Percentiles rank a stretch among this genome's conserved stretches.
phyloP scores from a whole-genome alignment of 2,329 filamentous ascomycete species.

The Xylariales sp. region DNA sequence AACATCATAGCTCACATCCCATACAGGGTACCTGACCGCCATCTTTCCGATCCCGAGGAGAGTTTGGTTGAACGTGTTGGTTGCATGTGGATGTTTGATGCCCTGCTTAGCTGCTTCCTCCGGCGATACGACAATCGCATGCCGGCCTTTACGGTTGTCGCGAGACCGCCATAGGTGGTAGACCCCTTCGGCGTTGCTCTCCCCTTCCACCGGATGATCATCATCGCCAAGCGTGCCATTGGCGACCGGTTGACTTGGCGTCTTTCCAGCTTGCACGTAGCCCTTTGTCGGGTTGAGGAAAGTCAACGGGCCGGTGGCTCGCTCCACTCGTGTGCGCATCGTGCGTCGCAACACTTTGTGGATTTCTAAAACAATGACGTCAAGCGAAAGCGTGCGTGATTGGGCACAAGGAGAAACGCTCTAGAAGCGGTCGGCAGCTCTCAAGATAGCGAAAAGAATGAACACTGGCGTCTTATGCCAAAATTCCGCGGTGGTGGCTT shows the following conservation, averaged over 20 bases:
- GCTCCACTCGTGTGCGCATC: too few relatives aligned
- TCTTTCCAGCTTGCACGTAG: conserved; percentile 1
- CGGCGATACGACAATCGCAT: conserved; percentile 23
- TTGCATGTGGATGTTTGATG: conserved; percentile 12
- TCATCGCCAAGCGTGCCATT: conserved; percentile 1
- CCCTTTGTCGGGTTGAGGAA: conserved; percentile 9
- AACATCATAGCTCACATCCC: conserved; percentile 39
- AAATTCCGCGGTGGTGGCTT: too few relatives aligned
- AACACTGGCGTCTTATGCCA: too few relatives aligned
- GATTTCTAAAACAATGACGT: not conserved
- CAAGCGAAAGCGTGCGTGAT: not conserved
- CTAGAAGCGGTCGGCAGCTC: too few relatives aligned
- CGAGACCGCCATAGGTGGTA: conserved; percentile 36
- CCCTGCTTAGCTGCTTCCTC: conserved; percentile 3
- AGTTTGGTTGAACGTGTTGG: conserved; percentile 19
- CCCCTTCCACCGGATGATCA: not conserved
- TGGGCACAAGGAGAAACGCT: too few relatives aligned
- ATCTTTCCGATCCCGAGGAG: conserved; percentile 28
- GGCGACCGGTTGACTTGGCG: not conserved
- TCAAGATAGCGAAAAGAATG: too few relatives aligned
- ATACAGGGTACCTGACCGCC: conserved; percentile 29
- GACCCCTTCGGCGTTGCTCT: conserved; percentile 5
- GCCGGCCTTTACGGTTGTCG: conserved; percentile 38
- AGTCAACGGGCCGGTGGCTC: not conserved
- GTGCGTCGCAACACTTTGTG: too few relatives aligned